Percentiles rank a stretch among this genome's conserved stretches.
Conservation (phyloP, 331 rosid genomes). For the Dryas integrifolia region DNA sequence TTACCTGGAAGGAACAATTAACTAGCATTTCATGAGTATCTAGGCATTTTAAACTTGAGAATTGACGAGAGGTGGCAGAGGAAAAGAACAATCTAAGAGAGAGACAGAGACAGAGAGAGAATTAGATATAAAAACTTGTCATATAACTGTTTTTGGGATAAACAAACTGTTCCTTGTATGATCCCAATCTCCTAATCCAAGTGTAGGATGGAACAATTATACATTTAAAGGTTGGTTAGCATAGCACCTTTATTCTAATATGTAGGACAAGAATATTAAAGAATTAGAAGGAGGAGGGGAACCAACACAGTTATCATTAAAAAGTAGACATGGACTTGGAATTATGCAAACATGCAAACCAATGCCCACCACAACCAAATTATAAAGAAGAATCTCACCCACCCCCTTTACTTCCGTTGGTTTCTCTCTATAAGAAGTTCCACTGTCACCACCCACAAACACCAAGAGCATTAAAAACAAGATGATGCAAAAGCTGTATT, state of each 20-base stretch:
- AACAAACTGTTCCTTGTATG: background rate
- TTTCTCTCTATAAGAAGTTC: slow-evolving; percentile 30
- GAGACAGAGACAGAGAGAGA: background rate
- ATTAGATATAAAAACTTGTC: slow-evolving; percentile 6
- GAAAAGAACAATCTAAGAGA: background rate
- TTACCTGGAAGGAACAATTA: background rate
- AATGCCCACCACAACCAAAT: slow-evolving; percentile 21
- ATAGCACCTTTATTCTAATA: background rate
- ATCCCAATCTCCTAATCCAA: background rate
- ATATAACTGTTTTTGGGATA: slow-evolving; percentile 2
- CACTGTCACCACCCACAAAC: slow-evolving; percentile 10
- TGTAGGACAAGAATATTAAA: background rate
- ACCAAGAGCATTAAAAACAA: background rate
- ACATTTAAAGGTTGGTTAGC: background rate
- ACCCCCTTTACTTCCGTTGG: slow-evolving; percentile 6
- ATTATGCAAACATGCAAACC: slow-evolving; percentile 34
- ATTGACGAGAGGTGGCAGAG: slow-evolving; percentile 12
- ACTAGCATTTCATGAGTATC: background rate
- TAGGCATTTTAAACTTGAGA: slow-evolving; percentile 1
- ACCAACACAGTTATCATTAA: slow-evolving; percentile 20
- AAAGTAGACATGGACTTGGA: slow-evolving; percentile 25
- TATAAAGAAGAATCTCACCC: slow-evolving; percentile 21
- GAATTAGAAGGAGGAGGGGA: background rate
- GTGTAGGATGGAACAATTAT: slow-evolving; percentile 2
- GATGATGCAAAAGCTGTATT: slow-evolving; percentile 32